A percentile compares a stretch with the other conserved stretches of the same genome.
Evolutionary conservation across 805 yeast genomes (phyloP).

Genomic region (Yarrowia porcina): DNA sequence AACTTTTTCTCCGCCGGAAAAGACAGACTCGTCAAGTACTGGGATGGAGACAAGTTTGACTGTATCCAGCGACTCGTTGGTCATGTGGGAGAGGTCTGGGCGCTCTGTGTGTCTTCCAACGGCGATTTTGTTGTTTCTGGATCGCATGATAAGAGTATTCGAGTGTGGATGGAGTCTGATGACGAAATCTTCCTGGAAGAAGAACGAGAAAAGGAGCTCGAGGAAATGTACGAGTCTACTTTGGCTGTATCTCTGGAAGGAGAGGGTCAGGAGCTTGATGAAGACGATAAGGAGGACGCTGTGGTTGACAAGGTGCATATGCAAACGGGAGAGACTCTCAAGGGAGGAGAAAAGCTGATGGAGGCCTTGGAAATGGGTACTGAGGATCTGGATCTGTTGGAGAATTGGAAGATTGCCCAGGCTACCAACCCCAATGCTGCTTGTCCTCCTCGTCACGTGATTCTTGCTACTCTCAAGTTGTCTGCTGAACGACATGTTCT

Average conservation of each 20-base stretch:
- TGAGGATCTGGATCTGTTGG: constrained; percentile 59
- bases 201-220: constrained; percentile 93
- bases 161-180: constrained; percentile 91
- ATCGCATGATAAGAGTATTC: constrained; percentile 88
- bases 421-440: constrained; percentile 46
- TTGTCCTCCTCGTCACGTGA: constrained; percentile 63
- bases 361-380: constrained; percentile 86
- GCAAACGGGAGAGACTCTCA: constrained; percentile 86
- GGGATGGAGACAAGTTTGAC: constrained; percentile 98
- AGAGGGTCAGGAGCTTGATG: constrained; percentile 44
- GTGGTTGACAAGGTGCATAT: constrained; percentile 59
- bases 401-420: constrained; percentile 48
- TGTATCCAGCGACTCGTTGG: constrained; percentile 82
- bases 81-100: constrained; percentile 94
- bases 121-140: constrained; percentile 75
- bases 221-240: constrained; percentile 82
- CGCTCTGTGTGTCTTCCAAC: constrained; percentile 64
- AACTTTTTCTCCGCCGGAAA: constrained; percentile 87
- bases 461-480: constrained; percentile 68
- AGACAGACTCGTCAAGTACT: constrained; percentile 84
- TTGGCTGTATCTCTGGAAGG: constrained; percentile 69
- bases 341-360: constrained; percentile 89
- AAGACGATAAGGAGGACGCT: constrained; percentile 39
- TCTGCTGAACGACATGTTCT: constrained; percentile 77
- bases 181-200: constrained; percentile 97